Evolutionary conservation across 106 monocot species (phyloP), one percentile per base, ranked within the genome.

Genomic region (Chionographis japonica): DNA sequence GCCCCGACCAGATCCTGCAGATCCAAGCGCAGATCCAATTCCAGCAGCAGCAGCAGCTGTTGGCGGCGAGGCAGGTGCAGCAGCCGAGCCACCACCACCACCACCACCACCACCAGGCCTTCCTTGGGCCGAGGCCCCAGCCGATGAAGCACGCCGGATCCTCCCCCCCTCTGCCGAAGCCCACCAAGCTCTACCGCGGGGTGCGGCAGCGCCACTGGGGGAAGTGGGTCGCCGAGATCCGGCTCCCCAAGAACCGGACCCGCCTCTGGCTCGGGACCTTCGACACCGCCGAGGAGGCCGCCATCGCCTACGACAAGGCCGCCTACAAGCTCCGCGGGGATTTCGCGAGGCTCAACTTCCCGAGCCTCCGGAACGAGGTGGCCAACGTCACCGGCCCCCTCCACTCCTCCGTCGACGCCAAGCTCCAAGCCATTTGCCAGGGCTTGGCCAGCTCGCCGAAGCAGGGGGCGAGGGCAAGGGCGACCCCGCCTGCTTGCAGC

Each of bases 221-320:
- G 6, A 89, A 89, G 37, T 89, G 89, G 89, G 89, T 85, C 3
- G 89, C 89, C 5, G 89, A 89, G 70, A 89, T 89, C 69, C 74
- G 85, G 12, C 82, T 89, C 3, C 89, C 89, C 43, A 78, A 74
- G 68, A 85, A 85, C 79, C 81, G 88, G 20, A 85, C 78, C 41
- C 69, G 89, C 1, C 72, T 89, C 35, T 89, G 89, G 89, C 82
- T 89, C 59, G 89, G 89, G 4, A 89, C 81, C 52, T 89, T 84
- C 43, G 89, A 89, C 52, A 76, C 89, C 36, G 89, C 85, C 2
- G 89, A 89, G 41, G 74, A 78, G 15, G 85, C 89, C 3, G 89
- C 89, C 6, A 13, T 80, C 36, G 89, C 89, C 19, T 86, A 86
- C 50, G 86, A 86, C 69, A 56, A 71, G 35, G 85, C 85, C 17